These are phyloP conservation scores for Candida pseudoviswanathii DNA, from an alignment of 1,139 yeast species.

Conservation along the genomic window DNA sequence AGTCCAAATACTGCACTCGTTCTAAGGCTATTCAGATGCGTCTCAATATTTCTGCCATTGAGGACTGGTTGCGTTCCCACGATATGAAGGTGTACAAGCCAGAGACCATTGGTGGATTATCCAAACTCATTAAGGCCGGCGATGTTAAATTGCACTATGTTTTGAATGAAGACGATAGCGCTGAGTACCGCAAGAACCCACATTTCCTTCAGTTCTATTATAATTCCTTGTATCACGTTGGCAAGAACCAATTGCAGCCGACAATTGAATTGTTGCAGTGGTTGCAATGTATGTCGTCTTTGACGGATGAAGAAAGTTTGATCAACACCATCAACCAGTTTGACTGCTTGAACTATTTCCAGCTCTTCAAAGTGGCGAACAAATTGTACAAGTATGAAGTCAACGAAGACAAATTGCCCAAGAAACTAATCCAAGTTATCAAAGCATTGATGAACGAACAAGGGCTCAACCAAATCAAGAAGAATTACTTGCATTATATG, in stretches of 20 bases:
- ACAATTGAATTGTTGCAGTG: constrained; percentile 83
- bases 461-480: constrained; percentile 40
- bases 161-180: constrained; percentile 21
- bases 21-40: constrained; percentile 88
- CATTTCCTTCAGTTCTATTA: constrained; percentile 49
- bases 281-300: constrained; percentile 79
- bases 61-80: constrained; percentile 90
- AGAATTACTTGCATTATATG: constrained; percentile 41
- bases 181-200: constrained; percentile 25
- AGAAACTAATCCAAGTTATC: constrained; percentile 40
- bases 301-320: constrained; percentile 57
- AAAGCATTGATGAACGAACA: constrained; percentile 38
- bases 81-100: constrained; percentile 59
- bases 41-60: constrained; percentile 79
- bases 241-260: constrained; percentile 70
- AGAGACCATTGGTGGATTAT: constrained; percentile 32
- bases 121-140: constrained; percentile 20
- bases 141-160: constrained; percentile 25
- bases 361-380: constrained; percentile 63
- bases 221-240: constrained; percentile 57
- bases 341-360: constrained; percentile 66
- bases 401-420: constrained; percentile 66
- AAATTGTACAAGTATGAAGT: constrained; percentile 85
- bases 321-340: constrained; percentile 59
- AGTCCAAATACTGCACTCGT: constrained; percentile 71